A percentile compares a stretch with the other conserved stretches of the same genome.
These are phyloP conservation scores for Pleodorina starrii DNA, from an alignment of 139 green algal genomes.

Conservation along the genomic window DNA sequence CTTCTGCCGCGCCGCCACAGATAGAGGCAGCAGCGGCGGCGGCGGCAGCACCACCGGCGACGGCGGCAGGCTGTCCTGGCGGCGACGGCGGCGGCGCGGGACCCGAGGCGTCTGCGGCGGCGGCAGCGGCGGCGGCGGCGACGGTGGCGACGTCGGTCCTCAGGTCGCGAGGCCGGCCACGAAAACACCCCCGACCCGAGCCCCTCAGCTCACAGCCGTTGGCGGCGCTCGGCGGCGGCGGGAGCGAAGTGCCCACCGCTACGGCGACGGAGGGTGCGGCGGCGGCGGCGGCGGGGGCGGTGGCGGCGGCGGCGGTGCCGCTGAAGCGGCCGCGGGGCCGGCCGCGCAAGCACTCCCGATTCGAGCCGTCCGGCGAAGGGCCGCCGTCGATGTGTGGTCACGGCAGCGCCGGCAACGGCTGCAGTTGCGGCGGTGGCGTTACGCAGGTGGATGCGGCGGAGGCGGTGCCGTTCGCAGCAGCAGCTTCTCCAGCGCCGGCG, in stretches of 20 bases:
- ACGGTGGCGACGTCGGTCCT: background rate
- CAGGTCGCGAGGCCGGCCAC: too few species aligned
- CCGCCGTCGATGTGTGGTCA: too few species aligned
- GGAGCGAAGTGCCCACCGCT: too few species aligned
- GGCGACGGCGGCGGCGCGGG: too few species aligned
- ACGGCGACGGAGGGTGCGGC: too few species aligned
- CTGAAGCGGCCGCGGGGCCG: background rate
- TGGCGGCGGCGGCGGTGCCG: too few species aligned
- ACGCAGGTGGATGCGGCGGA: too few species aligned
- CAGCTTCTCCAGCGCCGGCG: background rate
- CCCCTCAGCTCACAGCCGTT: too few species aligned
- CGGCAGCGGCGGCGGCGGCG: background rate
- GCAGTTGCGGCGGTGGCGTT: background rate
- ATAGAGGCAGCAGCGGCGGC: background rate
- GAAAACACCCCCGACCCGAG: too few species aligned
- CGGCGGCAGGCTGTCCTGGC: background rate
- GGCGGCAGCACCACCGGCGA: background rate
- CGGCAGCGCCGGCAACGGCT: background rate
- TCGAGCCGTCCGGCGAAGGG: too few species aligned
- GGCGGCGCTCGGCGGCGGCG: too few species aligned
- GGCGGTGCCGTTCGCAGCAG: background rate
- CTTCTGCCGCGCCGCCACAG: background rate
- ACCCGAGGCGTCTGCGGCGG: background rate
- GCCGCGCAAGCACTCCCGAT: constrained; percentile 24
- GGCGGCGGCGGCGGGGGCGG: too few species aligned